phyloP scores from a whole-genome alignment of 495 filamentous ascomycete species.

The Lasiosphaeria miniovina region DNA sequence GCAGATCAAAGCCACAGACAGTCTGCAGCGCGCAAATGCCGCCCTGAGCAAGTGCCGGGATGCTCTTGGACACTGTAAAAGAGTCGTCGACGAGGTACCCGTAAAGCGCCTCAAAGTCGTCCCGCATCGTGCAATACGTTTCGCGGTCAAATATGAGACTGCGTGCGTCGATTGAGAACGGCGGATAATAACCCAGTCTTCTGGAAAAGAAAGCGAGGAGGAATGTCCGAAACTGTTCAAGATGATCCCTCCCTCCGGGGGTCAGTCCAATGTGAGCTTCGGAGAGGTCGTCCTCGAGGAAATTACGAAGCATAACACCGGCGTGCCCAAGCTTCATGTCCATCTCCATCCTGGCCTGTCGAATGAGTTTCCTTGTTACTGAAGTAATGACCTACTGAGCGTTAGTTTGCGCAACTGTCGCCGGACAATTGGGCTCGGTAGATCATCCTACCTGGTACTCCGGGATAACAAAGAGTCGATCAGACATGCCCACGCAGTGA shows the following conservation, averaged over 20 bases:
- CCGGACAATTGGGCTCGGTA: not conserved
- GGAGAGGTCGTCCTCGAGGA: constrained; percentile 60
- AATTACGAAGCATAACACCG: constrained; percentile 47
- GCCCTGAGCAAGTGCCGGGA: constrained; percentile 44
- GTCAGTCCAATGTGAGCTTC: constrained; percentile 52
- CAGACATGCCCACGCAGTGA: constrained; percentile 67
- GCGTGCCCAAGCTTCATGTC: constrained; percentile 52
- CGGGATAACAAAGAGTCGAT: constrained; percentile 43
- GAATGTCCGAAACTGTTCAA: constrained; percentile 62
- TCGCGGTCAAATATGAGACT: constrained; percentile 48
- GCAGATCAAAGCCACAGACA: constrained; percentile 55
- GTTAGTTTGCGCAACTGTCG: constrained; percentile 8
- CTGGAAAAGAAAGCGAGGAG: constrained; percentile 56
- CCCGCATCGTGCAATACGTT: constrained; percentile 53
- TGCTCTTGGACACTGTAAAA: constrained; percentile 38
- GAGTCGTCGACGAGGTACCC: constrained; percentile 57
- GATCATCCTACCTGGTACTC: constrained; percentile 53
- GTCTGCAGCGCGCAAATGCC: constrained; percentile 61
- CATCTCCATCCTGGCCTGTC: constrained; percentile 59
- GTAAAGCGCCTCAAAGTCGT: constrained; percentile 61
- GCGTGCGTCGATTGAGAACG: constrained; percentile 33
- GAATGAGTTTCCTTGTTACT: constrained; percentile 56
- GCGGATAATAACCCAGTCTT: constrained; percentile 65
- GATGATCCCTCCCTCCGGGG: constrained; percentile 51
- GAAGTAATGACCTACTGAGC: constrained; percentile 49